A percentile compares a stretch with the other conserved stretches of the same genome.
phyloP scores from a whole-genome alignment of 1,284 basidiomycete species.

The Agroathelia rolfsii region DNA sequence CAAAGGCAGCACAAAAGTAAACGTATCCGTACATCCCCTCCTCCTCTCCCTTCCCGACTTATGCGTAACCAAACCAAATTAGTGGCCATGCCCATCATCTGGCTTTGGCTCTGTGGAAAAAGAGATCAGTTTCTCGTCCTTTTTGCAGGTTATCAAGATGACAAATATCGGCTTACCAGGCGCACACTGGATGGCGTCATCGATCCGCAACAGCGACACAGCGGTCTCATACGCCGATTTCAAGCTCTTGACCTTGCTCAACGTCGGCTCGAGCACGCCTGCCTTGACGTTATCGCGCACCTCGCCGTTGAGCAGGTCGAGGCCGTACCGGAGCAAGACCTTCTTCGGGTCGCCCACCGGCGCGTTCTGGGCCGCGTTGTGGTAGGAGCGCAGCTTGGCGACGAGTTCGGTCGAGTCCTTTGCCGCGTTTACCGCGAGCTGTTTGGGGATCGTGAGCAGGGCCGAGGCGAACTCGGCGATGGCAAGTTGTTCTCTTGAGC shows the following conservation, averaged over 20 bases:
- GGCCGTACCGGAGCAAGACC: constrained; percentile 86
- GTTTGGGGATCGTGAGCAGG: constrained; percentile 92
- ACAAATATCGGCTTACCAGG: too few species aligned
- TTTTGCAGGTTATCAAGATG: too few species aligned
- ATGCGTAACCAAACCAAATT: too few species aligned
- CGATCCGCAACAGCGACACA: constrained; percentile 90
- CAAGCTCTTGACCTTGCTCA: constrained; percentile 94
- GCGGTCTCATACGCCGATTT: constrained; percentile 97
- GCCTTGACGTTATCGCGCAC: constrained; percentile 92
- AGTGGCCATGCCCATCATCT: too few species aligned
- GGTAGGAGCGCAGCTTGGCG: constrained; percentile 93
- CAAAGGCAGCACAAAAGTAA: too few species aligned
- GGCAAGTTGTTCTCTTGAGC: constrained; percentile 95
- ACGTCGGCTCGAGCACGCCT: constrained; percentile 92
- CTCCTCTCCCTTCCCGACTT: too few species aligned
- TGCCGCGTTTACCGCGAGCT: constrained; percentile 94
- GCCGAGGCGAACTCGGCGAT: constrained; percentile 97
- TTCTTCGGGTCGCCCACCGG: constrained; percentile 91
- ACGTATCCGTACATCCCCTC: too few species aligned
- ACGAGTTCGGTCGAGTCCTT: constrained; percentile 98
- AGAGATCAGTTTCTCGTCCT: too few species aligned
- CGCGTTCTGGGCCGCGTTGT: constrained; percentile 93
- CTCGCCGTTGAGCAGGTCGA: constrained; percentile 91
- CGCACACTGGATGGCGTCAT: constrained; percentile 84
- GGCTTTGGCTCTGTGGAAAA: too few species aligned